Evolutionary conservation across 2,329 filamentous ascomycete species (phyloP).

Genomic region (Tolypocladium ovalisporum): DNA sequence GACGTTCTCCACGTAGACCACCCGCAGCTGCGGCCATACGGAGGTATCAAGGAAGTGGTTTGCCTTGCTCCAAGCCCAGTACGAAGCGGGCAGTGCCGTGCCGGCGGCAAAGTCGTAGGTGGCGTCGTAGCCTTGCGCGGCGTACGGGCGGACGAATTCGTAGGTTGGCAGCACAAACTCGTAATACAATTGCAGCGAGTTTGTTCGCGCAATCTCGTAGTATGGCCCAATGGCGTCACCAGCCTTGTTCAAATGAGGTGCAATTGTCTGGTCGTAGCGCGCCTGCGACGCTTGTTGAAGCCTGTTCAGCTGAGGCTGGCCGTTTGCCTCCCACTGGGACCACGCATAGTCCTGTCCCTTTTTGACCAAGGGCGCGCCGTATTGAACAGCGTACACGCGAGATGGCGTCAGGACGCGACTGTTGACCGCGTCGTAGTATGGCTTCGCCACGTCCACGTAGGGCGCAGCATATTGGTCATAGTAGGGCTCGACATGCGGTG

Average conservation of each 20-base stretch:
- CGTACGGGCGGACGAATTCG: slow-evolving; percentile 62
- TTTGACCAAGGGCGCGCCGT: slow-evolving; percentile 63
- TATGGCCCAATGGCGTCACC: slow-evolving; percentile 55
- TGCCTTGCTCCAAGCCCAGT: slow-evolving; percentile 59
- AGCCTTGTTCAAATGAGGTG: slow-evolving; percentile 60
- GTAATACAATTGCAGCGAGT: slow-evolving; percentile 57
- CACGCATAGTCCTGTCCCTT: slow-evolving; percentile 55
- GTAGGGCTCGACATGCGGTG: slow-evolving; percentile 73
- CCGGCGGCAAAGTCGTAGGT: slow-evolving; percentile 56
- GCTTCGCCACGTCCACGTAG: slow-evolving; percentile 65
- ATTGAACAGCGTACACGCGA: slow-evolving; percentile 54
- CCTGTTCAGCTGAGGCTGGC: slow-evolving; percentile 63
- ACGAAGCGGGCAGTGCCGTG: slow-evolving; percentile 61
- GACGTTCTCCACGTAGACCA: slow-evolving; percentile 81
- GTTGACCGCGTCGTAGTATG: slow-evolving; percentile 58
- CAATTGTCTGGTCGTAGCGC: slow-evolving; percentile 61
- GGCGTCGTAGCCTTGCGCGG: slow-evolving; percentile 54
- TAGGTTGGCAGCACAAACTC: slow-evolving; percentile 68
- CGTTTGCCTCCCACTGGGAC: slow-evolving; percentile 66
- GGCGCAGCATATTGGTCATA: slow-evolving; percentile 77
- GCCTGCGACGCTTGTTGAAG: slow-evolving; percentile 49
- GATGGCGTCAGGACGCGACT: slow-evolving; percentile 59
- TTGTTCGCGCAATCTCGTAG: slow-evolving; percentile 53
- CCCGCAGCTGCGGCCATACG: slow-evolving; percentile 70
- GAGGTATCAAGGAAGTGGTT: slow-evolving; percentile 62